Percentiles rank a stretch among this genome's conserved stretches.
These are phyloP conservation scores for Platanthera zijinensis DNA, from an alignment of 106 monocot genomes.

Conservation along the genomic window DNA sequence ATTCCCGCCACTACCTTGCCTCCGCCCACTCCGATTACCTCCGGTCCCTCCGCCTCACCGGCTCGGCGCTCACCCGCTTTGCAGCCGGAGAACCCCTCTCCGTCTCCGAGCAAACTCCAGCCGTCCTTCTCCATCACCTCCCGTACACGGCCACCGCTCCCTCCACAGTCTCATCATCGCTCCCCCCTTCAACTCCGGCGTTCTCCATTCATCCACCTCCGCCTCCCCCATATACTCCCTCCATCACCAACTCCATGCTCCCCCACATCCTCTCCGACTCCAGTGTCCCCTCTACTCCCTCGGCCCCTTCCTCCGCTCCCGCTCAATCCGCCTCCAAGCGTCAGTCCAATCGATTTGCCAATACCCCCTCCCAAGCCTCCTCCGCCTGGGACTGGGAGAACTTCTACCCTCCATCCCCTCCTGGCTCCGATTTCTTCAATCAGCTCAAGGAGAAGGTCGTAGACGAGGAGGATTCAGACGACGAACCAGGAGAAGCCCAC, in stretches of 20 bases:
- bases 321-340: constrained; percentile 10
- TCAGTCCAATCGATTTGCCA: constrained; percentile 9
- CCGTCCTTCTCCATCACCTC: constrained; percentile 40
- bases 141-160: not conserved
- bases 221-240: constrained; percentile 7
- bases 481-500: constrained; percentile 1
- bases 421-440: constrained; percentile 81
- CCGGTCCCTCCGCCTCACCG: constrained; percentile 61
- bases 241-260: constrained; percentile 21
- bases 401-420: constrained; percentile 89
- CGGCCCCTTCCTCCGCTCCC: constrained; percentile 5
- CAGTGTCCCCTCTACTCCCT: constrained; percentile 16
- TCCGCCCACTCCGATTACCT: constrained; percentile 91
- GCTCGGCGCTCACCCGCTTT: constrained; percentile 68
- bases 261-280: constrained; percentile 34
- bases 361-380: constrained; percentile 75
- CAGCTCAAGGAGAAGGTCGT: constrained; percentile 27
- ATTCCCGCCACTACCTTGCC: constrained; percentile 74
- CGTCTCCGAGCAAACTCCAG: constrained; percentile 62
- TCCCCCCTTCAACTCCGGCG: constrained; percentile 23
- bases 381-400: constrained; percentile 97
- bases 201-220: constrained; percentile 17
- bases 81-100: constrained; percentile 56
- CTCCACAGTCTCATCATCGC: constrained; percentile 6
- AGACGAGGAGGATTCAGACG: constrained; percentile 13